Percentiles rank a stretch among this genome's conserved stretches.
Conservation (phyloP, 805 yeast species). For the Candida ulmi region DNA sequence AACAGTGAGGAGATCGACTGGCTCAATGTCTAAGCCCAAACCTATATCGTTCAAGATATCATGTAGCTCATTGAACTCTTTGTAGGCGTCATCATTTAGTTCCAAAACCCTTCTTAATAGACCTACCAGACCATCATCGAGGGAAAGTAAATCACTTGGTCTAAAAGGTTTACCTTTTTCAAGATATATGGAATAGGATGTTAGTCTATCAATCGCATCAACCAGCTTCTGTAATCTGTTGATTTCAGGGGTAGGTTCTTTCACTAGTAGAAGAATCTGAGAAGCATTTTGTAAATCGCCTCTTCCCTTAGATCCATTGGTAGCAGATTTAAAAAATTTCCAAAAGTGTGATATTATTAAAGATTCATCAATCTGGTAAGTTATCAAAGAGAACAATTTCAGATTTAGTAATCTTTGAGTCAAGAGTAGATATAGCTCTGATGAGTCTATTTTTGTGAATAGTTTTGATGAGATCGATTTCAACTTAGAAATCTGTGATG, state of each 20-base stretch:
- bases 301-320: slow-evolving; percentile 33
- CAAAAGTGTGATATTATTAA: slow-evolving; percentile 30
- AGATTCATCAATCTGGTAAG: slow-evolving; percentile 7
- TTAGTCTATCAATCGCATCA: slow-evolving; percentile 25
- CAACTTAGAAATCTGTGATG: not conserved
- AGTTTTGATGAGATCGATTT: not conserved
- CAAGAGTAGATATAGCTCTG: slow-evolving; percentile 3
- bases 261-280: slow-evolving; percentile 20
- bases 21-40: slow-evolving; percentile 29
- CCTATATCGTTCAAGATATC: slow-evolving; percentile 36
- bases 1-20: slow-evolving; percentile 16
- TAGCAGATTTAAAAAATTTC: slow-evolving; percentile 36
- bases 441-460: not conserved
- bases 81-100: slow-evolving; percentile 46
- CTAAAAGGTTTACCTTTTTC: slow-evolving; percentile 31
- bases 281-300: slow-evolving; percentile 35
- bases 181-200: slow-evolving; percentile 25
- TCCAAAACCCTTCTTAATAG: slow-evolving; percentile 43
- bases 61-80: slow-evolving; percentile 36
- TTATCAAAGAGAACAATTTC: slow-evolving; percentile 24
- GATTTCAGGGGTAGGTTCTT: slow-evolving; percentile 9
- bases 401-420: slow-evolving; percentile 24
- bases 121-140: slow-evolving; percentile 25
- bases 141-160: slow-evolving; percentile 32
- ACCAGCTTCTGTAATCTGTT: slow-evolving; percentile 11